Percentiles rank a stretch among this genome's conserved stretches.
Evolutionary conservation across 78 protist genomes (phyloP).

Genomic region (Dictyostelium citrinum): DNA sequence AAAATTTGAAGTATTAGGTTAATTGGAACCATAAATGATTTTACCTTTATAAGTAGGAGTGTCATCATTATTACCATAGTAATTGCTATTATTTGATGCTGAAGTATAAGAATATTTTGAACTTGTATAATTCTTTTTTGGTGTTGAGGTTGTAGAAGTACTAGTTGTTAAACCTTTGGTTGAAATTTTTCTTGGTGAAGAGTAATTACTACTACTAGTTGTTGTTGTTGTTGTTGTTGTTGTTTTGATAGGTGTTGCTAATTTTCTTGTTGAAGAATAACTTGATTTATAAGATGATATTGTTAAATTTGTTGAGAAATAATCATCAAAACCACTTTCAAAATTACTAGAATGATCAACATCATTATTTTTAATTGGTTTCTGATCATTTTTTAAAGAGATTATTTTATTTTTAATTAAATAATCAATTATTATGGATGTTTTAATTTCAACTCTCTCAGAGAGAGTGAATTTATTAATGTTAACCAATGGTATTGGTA

Average conservation of each 20-base stretch:
- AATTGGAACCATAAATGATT: not conserved
- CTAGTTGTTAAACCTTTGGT: not conserved
- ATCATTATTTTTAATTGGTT: not conserved
- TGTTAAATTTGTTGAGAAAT: not conserved
- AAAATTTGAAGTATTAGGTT: not conserved
- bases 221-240: not conserved
- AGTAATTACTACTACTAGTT: not conserved
- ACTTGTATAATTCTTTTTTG: not conserved
- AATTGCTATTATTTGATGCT: not conserved
- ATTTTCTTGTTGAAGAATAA: not conserved
- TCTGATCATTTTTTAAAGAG: not conserved
- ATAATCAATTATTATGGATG: not conserved
- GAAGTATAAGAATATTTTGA: not conserved
- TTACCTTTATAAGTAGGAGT: not conserved
- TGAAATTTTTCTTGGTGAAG: no score
- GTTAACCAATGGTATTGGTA: not conserved
- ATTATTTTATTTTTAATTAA: conserved; percentile 15
- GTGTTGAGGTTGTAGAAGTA: not conserved
- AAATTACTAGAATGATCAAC: not conserved
- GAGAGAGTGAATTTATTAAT: not conserved
- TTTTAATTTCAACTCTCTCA: not conserved
- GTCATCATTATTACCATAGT: not conserved
- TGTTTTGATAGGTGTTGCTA: not conserved
- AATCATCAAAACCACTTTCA: not conserved
- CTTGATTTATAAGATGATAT: not conserved